Base-by-base conservation (phyloP, 2,329 filamentous ascomycete species). In the Sporothrix brasiliensis region DNA sequence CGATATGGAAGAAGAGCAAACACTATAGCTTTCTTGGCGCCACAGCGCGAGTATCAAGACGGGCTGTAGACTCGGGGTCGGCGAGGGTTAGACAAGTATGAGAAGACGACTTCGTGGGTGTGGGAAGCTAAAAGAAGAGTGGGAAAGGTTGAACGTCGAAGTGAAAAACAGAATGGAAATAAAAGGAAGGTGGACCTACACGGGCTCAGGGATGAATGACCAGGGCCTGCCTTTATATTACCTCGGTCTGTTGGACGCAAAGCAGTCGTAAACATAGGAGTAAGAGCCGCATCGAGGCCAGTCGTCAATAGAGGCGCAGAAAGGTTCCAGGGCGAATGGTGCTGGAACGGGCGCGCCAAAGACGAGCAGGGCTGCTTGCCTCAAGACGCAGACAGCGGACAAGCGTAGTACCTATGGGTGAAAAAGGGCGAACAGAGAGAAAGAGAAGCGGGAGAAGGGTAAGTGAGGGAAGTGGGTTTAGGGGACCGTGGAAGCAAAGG, bases 201-300 rank as follows among this genome's bases (percentile, higher is more conserved):
- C 14, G 30, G 27, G 47, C 41, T 21, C 34, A 60, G 30, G 30
- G 21, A 34, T 21, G 56, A 21, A 34, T 34, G 13, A 41, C 24
- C 44, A 52, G 52, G 21, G 50, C 24, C n/a, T 21, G 47, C 21
- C 47, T 63, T 69, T 63, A 68, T 68, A 68, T 19, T 50, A 10
- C 34, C 50, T 19, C 30, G 14, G 19, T 21, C 41, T 16, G 10
- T 16, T 21, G 19, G 34, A 13, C 30, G n/a, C 30, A 34, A 21
- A 10, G 9, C 56, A 21, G 30, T 41, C 16, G 34, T n/a, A n/a
- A 19, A 34, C 27, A 56, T 27, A 21, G 4, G n/a, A 10, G n/a
- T 44, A 44, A 54, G 65, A 41, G 66, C 66, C 52, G 52, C 66
- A 49, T 56, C 66, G 65, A 54, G 50, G 63, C 65, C 65, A 67